Evolutionary conservation across 225 moss, liverwort and hornwort species (phyloP).

Genomic region (Bryum argenteum): DNA sequence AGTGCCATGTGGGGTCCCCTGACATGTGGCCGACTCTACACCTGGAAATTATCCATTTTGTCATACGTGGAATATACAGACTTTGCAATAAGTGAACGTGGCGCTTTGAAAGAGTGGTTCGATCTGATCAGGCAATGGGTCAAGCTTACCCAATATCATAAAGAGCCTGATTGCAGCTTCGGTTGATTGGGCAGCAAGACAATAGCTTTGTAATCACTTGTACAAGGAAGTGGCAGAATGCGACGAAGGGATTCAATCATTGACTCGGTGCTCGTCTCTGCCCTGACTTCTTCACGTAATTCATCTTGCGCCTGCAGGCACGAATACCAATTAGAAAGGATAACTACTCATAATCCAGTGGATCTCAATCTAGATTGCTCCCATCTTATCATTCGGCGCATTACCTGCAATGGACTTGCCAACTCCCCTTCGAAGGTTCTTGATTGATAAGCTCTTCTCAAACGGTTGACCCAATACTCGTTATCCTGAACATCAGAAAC

Average conservation of each 20-base stretch:
- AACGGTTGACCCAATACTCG: conserved; percentile 38
- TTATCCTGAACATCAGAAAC: conserved; percentile 40
- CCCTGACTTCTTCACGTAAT: conserved; percentile 31
- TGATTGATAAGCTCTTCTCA: conserved; percentile 39
- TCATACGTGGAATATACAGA: too few relatives aligned
- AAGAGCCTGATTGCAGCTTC: too few relatives aligned
- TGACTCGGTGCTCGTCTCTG: conserved; percentile 25
- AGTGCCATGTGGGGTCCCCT: too few relatives aligned
- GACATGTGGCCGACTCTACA: too few relatives aligned
- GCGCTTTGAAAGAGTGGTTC: too few relatives aligned
- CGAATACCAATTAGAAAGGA: neutral
- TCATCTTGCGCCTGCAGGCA: conserved; percentile 41
- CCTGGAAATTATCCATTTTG: too few relatives aligned
- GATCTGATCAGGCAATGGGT: too few relatives aligned
- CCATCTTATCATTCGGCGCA: neutral
- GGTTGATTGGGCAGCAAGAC: conserved; percentile 30
- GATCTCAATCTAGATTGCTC: neutral
- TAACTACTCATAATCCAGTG: neutral
- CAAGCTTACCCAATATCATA: too few relatives aligned
- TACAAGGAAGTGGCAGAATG: conserved; percentile 45
- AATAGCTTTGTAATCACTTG: conserved; percentile 37
- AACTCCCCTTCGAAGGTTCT: conserved; percentile 18
- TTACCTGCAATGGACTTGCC: conserved; percentile 29
- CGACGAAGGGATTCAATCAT: conserved; percentile 37
- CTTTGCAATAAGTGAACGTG: too few relatives aligned